These are phyloP conservation scores for Herpetospermum pedunculosum DNA, from an alignment of 306 rosid species.

Conservation along the genomic window DNA sequence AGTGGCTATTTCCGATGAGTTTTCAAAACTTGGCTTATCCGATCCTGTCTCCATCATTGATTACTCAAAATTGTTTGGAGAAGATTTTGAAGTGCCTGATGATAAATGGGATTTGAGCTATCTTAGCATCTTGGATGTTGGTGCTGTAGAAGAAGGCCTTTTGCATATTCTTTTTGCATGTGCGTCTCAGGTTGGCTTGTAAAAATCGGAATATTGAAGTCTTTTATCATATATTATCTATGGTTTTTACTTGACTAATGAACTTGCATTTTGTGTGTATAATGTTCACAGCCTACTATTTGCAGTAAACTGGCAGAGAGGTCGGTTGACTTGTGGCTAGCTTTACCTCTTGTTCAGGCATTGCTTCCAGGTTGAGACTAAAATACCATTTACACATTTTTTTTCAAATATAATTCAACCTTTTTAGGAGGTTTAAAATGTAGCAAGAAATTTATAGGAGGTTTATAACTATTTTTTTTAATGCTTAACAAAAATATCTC, in stretches of 20 bases:
- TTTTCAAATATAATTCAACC: neutral
- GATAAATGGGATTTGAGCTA: slow-evolving; percentile 70
- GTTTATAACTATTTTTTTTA: neutral
- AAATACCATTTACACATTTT: neutral
- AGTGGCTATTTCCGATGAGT: slow-evolving; percentile 35
- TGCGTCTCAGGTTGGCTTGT: slow-evolving; percentile 72
- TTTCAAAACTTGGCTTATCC: slow-evolving; percentile 34
- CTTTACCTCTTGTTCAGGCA: slow-evolving; percentile 77
- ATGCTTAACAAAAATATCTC: neutral
- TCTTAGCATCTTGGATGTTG: slow-evolving; percentile 64
- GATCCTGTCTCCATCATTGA: slow-evolving; percentile 37
- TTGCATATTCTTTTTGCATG: slow-evolving; percentile 79
- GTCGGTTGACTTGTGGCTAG: slow-evolving; percentile 65
- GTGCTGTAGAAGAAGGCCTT: slow-evolving; percentile 86
- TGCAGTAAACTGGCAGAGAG: slow-evolving; percentile 81
- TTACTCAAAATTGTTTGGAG: slow-evolving; percentile 77
- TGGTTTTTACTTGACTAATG: slow-evolving; percentile 10
- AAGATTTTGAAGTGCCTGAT: slow-evolving; percentile 62
- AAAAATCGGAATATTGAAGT: slow-evolving; percentile 16
- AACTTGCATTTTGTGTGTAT: slow-evolving; percentile 21
- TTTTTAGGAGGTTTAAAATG: neutral
- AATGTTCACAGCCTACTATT: slow-evolving; percentile 60
- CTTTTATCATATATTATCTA: neutral
- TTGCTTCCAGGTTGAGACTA: slow-evolving; percentile 69
- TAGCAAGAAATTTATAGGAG: neutral